Percentiles rank a stretch among this genome's conserved stretches.
phyloP scores from a whole-genome alignment of 2,329 filamentous ascomycete species.

The Colletotrichum sp. region DNA sequence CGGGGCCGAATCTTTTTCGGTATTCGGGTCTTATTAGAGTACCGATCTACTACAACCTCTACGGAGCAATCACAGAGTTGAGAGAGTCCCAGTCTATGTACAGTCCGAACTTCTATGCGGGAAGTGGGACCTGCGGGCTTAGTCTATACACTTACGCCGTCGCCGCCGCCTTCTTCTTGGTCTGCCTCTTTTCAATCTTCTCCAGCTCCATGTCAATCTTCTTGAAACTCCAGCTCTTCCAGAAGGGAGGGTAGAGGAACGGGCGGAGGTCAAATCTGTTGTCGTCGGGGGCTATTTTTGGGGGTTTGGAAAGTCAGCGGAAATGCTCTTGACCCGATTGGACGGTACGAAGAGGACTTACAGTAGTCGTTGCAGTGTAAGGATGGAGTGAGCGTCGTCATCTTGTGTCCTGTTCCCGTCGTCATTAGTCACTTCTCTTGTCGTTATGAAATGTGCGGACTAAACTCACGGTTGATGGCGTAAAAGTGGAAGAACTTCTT shows the following conservation, averaged over 20 bases:
- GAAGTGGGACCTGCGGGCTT: not conserved
- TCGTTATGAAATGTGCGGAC: not conserved
- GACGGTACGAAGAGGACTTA: not conserved
- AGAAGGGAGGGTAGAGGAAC: conserved; percentile 35
- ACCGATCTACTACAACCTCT: not conserved
- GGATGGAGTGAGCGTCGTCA: conserved; percentile 20
- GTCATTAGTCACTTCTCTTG: not conserved
- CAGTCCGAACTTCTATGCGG: not conserved
- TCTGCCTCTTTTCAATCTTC: conserved; percentile 31
- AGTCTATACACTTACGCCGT: not conserved
- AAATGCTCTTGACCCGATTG: not conserved
- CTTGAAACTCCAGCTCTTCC: conserved; percentile 40
- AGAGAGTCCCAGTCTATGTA: not conserved
- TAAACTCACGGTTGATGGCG: conserved; percentile 53
- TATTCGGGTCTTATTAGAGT: not conserved
- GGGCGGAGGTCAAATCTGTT: conserved; percentile 31
- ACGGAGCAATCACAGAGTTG: not conserved
- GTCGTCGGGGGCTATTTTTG: conserved; percentile 28
- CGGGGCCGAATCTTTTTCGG: not conserved
- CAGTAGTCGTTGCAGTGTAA: conserved; percentile 23
- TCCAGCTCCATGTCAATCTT: conserved; percentile 42
- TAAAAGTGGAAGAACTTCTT: conserved; percentile 59
- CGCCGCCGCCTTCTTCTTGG: conserved; percentile 6
- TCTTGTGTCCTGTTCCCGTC: conserved; percentile 16
- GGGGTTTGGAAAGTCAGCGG: not conserved